These are phyloP conservation scores for Aphanomyces stellatus DNA, from an alignment of 352 stramenopile genomes.

Conservation along the genomic window DNA sequence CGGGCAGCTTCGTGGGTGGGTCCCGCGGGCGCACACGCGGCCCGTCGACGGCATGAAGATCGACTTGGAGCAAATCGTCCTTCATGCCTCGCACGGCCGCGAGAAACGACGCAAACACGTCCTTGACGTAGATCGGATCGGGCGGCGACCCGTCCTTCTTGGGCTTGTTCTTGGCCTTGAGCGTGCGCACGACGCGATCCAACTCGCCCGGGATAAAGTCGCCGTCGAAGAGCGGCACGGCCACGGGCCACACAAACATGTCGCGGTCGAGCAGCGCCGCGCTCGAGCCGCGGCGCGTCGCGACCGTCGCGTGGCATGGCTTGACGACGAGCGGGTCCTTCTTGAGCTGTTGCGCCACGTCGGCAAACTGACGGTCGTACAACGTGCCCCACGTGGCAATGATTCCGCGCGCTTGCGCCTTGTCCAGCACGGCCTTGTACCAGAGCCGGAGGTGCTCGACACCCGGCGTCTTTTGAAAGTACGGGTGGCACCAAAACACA, in stretches of 20 bases:
- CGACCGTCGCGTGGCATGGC: constrained; percentile 18
- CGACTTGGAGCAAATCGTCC: constrained; percentile 72
- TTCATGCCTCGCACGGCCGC: constrained; percentile 56
- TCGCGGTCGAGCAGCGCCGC: constrained; percentile 81
- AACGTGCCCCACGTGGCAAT: constrained; percentile 57
- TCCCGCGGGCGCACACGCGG: constrained; percentile 10
- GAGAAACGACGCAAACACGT: constrained; percentile 56
- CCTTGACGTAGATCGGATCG: constrained; percentile 53
- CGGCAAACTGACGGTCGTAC: constrained; percentile 57
- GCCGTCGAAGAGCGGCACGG: constrained; percentile 69
- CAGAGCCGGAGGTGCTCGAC: constrained; percentile 89
- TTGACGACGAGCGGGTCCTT: background rate
- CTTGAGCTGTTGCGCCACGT: background rate
- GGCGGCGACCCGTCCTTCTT: constrained; percentile 18
- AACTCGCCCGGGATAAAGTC: constrained; percentile 72
- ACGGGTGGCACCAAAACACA: constrained; percentile 96
- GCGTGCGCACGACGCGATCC: constrained; percentile 59
- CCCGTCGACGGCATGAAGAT: constrained; percentile 27
- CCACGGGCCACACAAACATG: constrained; percentile 68
- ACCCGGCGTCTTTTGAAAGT: constrained; percentile 92
- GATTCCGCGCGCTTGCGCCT: constrained; percentile 50
- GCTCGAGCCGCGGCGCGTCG: constrained; percentile 47
- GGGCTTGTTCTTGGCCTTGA: constrained; percentile 41
- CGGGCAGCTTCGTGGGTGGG: constrained; percentile 38
- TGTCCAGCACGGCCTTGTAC: constrained; percentile 87